A percentile compares a stretch with the other conserved stretches of the same genome.
Evolutionary conservation across 1,284 basidiomycete species (phyloP).

Genomic region (Tilletia caries): DNA sequence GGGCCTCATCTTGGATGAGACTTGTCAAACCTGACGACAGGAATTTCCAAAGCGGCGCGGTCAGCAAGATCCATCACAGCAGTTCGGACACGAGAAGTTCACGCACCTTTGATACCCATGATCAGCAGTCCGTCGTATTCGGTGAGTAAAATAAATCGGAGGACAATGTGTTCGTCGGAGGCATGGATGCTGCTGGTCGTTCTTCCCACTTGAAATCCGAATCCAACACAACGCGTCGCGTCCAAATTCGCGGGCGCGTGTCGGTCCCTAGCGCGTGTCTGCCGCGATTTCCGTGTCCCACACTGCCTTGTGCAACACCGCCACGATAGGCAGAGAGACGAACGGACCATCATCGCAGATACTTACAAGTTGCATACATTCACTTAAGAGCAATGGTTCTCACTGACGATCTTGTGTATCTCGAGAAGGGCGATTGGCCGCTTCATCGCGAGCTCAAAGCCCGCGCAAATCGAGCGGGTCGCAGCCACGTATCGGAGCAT

Average conservation of each 20-base stretch:
- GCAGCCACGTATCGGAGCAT: not conserved
- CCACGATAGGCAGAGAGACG: no score
- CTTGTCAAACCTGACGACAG: conserved; percentile 71
- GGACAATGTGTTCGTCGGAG: no score
- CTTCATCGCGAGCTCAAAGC: not conserved
- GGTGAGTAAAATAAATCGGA: no score
- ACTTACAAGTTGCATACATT: no score
- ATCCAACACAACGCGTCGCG: conserved; percentile 7
- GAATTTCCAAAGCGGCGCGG: not conserved
- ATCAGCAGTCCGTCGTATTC: no score
- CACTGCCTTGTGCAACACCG: no score
- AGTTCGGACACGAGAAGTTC: no score
- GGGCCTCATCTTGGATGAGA: conserved; percentile 79
- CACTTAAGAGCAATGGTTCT: not conserved
- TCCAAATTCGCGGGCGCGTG: not conserved
- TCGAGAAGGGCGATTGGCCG: conserved; percentile 14
- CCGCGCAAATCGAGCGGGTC: not conserved
- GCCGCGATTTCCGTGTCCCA: not conserved
- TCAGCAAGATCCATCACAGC: no score
- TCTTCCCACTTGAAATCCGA: no score
- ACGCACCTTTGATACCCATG: conserved; percentile 23
- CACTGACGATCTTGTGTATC: conserved; percentile 7
- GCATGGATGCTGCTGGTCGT: no score
- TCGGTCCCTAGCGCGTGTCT: no score
- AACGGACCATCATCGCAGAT: no score